phyloP scores from a whole-genome alignment of 2,329 filamentous ascomycete species.

The Cryphonectria radicalis region DNA sequence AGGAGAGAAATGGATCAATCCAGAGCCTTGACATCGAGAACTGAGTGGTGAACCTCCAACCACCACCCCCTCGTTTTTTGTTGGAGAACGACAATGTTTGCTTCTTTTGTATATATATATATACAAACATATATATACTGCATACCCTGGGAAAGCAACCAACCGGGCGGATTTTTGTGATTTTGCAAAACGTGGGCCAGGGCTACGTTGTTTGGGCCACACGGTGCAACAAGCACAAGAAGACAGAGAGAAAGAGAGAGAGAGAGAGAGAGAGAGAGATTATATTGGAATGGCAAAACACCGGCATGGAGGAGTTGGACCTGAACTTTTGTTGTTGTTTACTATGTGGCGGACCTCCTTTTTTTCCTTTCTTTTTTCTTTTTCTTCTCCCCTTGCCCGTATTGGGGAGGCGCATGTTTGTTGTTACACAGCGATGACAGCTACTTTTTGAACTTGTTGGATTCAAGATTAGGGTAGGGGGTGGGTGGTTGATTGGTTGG shows the following conservation, averaged over 20 bases:
- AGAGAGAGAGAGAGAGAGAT: too few species aligned
- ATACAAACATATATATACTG: neutral
- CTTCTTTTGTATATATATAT: slow-evolving; percentile 2
- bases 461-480: neutral
- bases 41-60: neutral
- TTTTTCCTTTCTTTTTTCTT: neutral
- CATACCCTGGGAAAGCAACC: neutral
- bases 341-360: neutral
- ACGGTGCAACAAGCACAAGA: neutral
- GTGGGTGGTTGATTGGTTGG: neutral
- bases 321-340: neutral
- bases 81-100: neutral
- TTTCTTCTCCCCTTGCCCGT: too few species aligned
- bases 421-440: neutral
- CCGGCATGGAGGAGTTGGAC: neutral
- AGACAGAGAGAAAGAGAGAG: too few species aligned
- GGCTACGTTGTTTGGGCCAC: neutral
- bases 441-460: neutral
- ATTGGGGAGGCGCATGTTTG: neutral
- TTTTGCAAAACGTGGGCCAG: neutral
- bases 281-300: neutral
- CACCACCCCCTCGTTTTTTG: too few species aligned
- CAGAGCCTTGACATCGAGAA: slow-evolving; percentile 12
- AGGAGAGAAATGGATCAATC: neutral
- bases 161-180: neutral